These are phyloP conservation scores for Ensete glaucum DNA, from an alignment of 176 grass and related monocot species.

Conservation along the genomic window DNA sequence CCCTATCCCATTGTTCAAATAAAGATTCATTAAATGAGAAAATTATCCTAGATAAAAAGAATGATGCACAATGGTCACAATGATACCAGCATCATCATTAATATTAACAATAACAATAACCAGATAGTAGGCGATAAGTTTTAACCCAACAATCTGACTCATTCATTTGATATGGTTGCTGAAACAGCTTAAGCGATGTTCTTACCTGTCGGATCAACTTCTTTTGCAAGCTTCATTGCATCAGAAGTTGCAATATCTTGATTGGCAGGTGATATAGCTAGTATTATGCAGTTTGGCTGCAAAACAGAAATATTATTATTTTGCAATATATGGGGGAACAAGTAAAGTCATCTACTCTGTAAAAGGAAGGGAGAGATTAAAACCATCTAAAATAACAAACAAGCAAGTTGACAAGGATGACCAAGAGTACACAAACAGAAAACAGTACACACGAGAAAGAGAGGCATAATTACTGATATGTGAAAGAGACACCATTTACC, in stretches of 20 bases:
- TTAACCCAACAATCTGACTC: background rate
- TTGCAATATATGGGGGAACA: background rate
- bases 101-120: background rate
- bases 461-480: no score
- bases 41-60: background rate
- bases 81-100: background rate
- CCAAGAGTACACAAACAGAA: no score
- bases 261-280: conserved; percentile 52
- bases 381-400: background rate
- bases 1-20: conserved; percentile 25
- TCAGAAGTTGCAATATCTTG: conserved; percentile 47
- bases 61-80: no score
- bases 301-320: background rate
- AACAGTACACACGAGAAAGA: no score
- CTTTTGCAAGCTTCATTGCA: conserved; percentile 32
- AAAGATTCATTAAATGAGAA: background rate
- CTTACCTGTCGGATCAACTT: conserved; percentile 44
- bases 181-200: background rate
- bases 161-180: background rate
- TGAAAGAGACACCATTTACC: no score
- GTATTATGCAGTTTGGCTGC: conserved; percentile 37
- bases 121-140: background rate
- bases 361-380: background rate
- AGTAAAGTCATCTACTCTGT: background rate
- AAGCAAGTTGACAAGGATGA: no score